Evolutionary conservation across 352 stramenopile species (phyloP).

Genomic region (Pythium diclinum): DNA sequence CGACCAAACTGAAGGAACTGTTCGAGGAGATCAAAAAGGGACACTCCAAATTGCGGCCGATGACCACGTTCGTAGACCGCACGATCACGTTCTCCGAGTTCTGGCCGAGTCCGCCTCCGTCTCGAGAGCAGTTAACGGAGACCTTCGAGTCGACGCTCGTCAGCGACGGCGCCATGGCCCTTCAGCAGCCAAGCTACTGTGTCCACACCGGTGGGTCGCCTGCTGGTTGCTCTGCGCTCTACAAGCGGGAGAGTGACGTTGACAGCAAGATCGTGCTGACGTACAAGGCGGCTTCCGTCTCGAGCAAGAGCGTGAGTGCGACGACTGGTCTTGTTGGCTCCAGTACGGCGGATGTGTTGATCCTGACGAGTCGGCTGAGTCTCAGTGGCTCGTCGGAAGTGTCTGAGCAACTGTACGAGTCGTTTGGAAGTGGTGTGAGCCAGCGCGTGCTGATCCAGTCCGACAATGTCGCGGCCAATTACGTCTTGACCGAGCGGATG

Average conservation of each 20-base stretch:
- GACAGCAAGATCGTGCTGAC: conserved; percentile 3
- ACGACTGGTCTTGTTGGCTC: conserved; percentile 3
- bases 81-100: conserved; percentile 16
- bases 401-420: conserved; percentile 4
- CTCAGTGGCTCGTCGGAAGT: background rate
- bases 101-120: conserved; percentile 6
- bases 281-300: background rate
- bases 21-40: background rate
- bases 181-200: conserved; percentile 10
- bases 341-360: conserved; percentile 8
- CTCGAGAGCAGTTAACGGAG: background rate
- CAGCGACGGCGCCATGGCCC: conserved; percentile 3
- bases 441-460: conserved; percentile 10
- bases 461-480: background rate
- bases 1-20: background rate
- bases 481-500: background rate
- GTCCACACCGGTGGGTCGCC: conserved; percentile 3
- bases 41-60: background rate
- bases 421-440: background rate
- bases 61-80: conserved; percentile 7
- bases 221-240: conserved; percentile 1
- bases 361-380: conserved; percentile 14
- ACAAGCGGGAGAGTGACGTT: conserved; percentile 4
- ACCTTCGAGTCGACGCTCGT: conserved; percentile 9
- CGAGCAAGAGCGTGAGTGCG: background rate